Evolutionary conservation across 306 rosid species (phyloP), one percentile per base, ranked within the genome.

Genomic region (Cercis canadensis): DNA sequence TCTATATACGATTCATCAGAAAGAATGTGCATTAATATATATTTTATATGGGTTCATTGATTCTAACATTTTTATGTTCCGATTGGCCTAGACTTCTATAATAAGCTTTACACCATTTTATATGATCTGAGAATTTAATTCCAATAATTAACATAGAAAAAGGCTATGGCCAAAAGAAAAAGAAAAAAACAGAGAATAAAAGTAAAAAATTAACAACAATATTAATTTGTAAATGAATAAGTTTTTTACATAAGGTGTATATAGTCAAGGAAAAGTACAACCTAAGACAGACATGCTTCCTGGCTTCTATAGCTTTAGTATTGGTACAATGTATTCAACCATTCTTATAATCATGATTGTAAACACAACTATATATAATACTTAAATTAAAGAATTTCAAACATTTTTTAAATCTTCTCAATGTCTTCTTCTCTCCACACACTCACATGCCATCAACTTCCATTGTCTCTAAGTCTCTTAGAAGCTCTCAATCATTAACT

Each of bases 381-480:
- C 79, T 71, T 72, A 72, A 78, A 24, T 24, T 1, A 24, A 24
- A 24, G 29, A 63, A 41, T 72, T 57, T 77, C 66, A 34, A 21
- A 5, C 45, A 72, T 67, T 66, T 77, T 11, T 69, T 79, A 53
- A 57, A 18, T 79, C 52, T 45, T 67, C 71, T 11, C 24, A 55
- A 17, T 46, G 72, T 78, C 45, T 41, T 62, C 55, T 65, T 59
- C 78, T 62, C 51, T 69, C 82, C 33, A 59, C 81, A 78, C 5
- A 61, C 66, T 67, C 89, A 85, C 89, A 87, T 82, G 86, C 29
- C 80, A 80, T 67, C 75, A 40, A 73, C 88, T 49, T 65, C 74
- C 53, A 15, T 72, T 81, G 79, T 80, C 77, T 73, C 52, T 70
- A 34, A 72, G 61, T 65, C 70, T 36, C 55, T 69, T 67, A 57